Base-by-base conservation (phyloP, 495 filamentous ascomycete genomes). In the Penicillium robsamsonii region DNA sequence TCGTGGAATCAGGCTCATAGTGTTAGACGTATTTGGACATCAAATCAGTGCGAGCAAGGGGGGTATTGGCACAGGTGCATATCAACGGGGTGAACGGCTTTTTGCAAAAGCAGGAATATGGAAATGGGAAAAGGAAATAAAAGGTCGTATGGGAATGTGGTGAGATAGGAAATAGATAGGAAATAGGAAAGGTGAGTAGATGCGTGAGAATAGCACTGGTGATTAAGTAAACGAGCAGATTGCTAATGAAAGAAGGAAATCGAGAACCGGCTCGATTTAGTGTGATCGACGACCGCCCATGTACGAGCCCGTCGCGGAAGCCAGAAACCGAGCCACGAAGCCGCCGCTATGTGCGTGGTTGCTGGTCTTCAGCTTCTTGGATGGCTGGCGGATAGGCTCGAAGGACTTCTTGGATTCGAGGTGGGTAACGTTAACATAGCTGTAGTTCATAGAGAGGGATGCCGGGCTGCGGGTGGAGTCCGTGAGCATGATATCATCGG, bases 271-370 rank as follows among this genome's bases (percentile, higher is more conserved):
- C 63, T 69, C 63, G 60, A 58, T 53, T 60, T 60, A 75, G 47
- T 71, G 67, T 46, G 69, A 63, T 15, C 72, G 70, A 60, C 75
- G 74, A 33, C 67, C 63, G 29, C 69, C 68, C 72, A 76, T 75
- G 50, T 78, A 78, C 9, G 73, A 73, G 4, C 74, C 68, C 12
- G 75, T 70, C 0, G 74, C 75, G 0, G 75, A 76, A 2, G 74
- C 75, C 22, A 79, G 53, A 58, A 79, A 76, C 1, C 75, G 63
- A 15, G 75, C 74, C n/a, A 79, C 71, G 30, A 78, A 65, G 11
- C 75, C 74, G 22, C 63, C 59, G 40, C 69, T 53, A 29, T 66
- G 57, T 2, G 61, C 24, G 50, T 71, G 64, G 41, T 57, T 55
- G 41, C 56, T 44, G 46, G 69, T 59, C 56, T 71, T 74, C 60